phyloP scores from a whole-genome alignment of 345 rosid species.

The Gossypium turneri region DNA sequence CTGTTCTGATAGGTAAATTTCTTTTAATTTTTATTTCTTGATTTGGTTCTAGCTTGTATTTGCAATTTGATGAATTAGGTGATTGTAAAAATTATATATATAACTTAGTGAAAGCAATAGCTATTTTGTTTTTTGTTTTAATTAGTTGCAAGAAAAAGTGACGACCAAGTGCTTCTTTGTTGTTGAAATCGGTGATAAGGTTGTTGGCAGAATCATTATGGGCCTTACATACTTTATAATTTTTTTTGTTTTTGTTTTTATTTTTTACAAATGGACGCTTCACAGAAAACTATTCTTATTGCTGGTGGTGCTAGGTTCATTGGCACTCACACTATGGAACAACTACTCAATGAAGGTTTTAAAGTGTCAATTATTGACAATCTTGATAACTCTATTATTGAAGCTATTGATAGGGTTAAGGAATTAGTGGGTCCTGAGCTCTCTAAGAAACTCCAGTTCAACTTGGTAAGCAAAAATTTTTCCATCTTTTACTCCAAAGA shows the following conservation, averaged over 20 bases:
- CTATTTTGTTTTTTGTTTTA: too few relatives aligned
- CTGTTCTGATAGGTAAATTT: too few relatives aligned
- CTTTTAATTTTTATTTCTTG: too few relatives aligned
- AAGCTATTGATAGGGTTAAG: conserved; percentile 72
- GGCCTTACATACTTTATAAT: background rate
- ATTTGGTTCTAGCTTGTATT: too few relatives aligned
- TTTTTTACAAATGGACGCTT: conserved; percentile 29
- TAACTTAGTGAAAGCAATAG: too few relatives aligned
- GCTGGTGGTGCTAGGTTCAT: conserved; percentile 97
- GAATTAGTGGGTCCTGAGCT: conserved; percentile 77
- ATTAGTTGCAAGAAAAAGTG: too few relatives aligned
- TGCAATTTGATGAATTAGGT: too few relatives aligned
- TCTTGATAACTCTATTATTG: conserved; percentile 67
- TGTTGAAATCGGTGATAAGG: too few relatives aligned
- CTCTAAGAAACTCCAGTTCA: conserved; percentile 60
- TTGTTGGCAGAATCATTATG: too few relatives aligned
- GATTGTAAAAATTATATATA: too few relatives aligned
- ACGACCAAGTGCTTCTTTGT: too few relatives aligned
- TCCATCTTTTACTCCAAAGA: background rate
- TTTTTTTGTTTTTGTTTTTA: too few relatives aligned
- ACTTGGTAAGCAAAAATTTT: conserved; percentile 39
- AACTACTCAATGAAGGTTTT: conserved; percentile 75
- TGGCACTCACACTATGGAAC: conserved; percentile 81
- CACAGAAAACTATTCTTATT: conserved; percentile 58
- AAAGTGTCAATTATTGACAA: conserved; percentile 79